Conservation (phyloP, 2,329 filamentous ascomycete genomes). For the Arthrobotrys musiformis region DNA sequence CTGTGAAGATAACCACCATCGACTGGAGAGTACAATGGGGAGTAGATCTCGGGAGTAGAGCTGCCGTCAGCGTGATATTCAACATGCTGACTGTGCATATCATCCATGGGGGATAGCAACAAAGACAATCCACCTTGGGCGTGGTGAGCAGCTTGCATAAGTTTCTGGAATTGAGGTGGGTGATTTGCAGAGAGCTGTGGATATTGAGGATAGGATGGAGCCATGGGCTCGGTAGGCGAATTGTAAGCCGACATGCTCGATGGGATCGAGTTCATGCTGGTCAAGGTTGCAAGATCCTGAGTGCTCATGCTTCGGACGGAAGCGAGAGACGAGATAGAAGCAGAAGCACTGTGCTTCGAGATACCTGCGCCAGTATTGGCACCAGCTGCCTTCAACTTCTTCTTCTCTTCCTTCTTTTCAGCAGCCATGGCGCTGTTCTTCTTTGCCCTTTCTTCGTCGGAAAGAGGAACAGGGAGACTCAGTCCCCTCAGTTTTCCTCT, state of each 20-base stretch:
- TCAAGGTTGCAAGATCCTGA: slow-evolving; percentile 53
- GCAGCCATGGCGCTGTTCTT: slow-evolving; percentile 55
- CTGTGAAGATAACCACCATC: slow-evolving; percentile 51
- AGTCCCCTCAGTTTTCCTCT: slow-evolving; percentile 92
- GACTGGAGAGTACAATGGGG: slow-evolving; percentile 51
- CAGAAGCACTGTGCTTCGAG: slow-evolving; percentile 55
- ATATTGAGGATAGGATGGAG: slow-evolving; percentile 52
- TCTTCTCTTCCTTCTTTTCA: slow-evolving; percentile 56
- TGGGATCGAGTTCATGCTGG: slow-evolving; percentile 47
- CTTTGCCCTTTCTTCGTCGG: slow-evolving; percentile 51
- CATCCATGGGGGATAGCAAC: slow-evolving; percentile 52
- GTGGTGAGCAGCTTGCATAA: slow-evolving; percentile 55
- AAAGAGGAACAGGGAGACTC: slow-evolving; percentile 70
- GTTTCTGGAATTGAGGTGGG: slow-evolving; percentile 54
- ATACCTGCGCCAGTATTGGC: slow-evolving; percentile 47
- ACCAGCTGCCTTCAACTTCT: slow-evolving; percentile 53
- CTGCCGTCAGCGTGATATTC: slow-evolving; percentile 49
- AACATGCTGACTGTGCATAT: slow-evolving; percentile 53
- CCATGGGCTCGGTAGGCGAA: slow-evolving; percentile 37
- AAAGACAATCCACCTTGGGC: slow-evolving; percentile 51
- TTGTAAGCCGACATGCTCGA: slow-evolving; percentile 43
- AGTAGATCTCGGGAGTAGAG: slow-evolving; percentile 54
- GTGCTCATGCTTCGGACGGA: slow-evolving; percentile 54
- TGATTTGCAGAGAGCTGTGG: slow-evolving; percentile 50
- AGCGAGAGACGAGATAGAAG: slow-evolving; percentile 52